These are phyloP conservation scores for Kitagawia praeruptora DNA, from an alignment of 129 eudicot species.

Conservation along the genomic window DNA sequence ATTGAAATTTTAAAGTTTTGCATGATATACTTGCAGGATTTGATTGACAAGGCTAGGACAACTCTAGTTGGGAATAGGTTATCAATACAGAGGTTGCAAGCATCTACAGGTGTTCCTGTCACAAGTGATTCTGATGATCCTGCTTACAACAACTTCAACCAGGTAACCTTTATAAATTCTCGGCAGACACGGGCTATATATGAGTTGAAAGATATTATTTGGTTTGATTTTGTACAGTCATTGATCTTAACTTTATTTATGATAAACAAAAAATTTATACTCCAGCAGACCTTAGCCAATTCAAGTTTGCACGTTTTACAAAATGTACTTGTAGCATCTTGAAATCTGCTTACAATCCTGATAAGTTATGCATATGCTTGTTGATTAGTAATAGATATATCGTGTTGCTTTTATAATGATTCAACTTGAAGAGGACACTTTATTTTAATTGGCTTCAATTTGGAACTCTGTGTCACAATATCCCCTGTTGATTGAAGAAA, in stretches of 20 bases:
- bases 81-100: constrained; percentile 59
- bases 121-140: constrained; percentile 67
- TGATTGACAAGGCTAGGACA: constrained; percentile 85
- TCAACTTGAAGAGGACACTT: not conserved
- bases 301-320: not conserved
- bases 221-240: not conserved
- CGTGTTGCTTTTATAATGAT: not conserved
- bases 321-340: not conserved
- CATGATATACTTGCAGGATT: constrained; percentile 37
- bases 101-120: constrained; percentile 56
- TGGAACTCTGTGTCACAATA: not conserved
- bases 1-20: not conserved
- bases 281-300: not conserved
- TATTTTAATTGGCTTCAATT: not conserved
- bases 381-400: not conserved
- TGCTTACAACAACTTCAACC: constrained; percentile 54
- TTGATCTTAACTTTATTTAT: not conserved
- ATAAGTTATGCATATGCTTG: not conserved
- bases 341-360: not conserved
- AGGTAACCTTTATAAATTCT: constrained; percentile 26
- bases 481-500: not conserved
- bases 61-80: constrained; percentile 65
- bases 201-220: not conserved
- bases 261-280: not conserved
- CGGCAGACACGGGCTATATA: not conserved